phyloP scores from a whole-genome alignment of 345 rosid genomes.

The Psidium guajava region DNA sequence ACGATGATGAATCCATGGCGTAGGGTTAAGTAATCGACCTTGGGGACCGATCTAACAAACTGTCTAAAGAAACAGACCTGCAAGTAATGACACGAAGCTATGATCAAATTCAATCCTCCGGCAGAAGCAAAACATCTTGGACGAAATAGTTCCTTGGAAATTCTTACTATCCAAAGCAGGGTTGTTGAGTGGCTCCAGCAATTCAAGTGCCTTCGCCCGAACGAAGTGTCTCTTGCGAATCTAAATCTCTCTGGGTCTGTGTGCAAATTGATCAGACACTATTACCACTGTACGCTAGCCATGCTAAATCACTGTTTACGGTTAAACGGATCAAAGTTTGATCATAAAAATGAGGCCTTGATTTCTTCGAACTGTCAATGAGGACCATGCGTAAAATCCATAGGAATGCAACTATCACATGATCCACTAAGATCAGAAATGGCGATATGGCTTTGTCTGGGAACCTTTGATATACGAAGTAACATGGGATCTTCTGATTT shows the following conservation, averaged over 20 bases:
- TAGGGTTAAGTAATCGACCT: constrained; percentile 31
- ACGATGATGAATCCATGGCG: constrained; percentile 37
- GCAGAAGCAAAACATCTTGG: background rate
- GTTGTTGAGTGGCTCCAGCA: constrained; percentile 22
- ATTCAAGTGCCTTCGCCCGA: constrained; percentile 23
- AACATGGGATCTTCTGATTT: background rate
- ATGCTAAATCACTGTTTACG: background rate
- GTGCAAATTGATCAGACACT: background rate
- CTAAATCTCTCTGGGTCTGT: constrained; percentile 29
- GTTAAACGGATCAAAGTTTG: background rate
- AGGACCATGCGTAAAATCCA: background rate
- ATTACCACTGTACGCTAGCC: background rate
- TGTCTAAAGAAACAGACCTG: constrained; percentile 36
- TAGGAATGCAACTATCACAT: background rate
- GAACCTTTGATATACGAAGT: background rate
- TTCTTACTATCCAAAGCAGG: constrained; percentile 22
- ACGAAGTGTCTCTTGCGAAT: constrained; percentile 29
- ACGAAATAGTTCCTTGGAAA: background rate
- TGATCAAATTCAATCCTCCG: background rate
- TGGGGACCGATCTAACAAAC: constrained; percentile 25
- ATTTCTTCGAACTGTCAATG: background rate
- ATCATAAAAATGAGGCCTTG: background rate
- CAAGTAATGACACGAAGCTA: background rate
- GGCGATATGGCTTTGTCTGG: background rate
- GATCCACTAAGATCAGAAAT: background rate